phyloP scores from a whole-genome alignment of 2,329 filamentous ascomycete genomes.

The Clonostachys sp. region DNA sequence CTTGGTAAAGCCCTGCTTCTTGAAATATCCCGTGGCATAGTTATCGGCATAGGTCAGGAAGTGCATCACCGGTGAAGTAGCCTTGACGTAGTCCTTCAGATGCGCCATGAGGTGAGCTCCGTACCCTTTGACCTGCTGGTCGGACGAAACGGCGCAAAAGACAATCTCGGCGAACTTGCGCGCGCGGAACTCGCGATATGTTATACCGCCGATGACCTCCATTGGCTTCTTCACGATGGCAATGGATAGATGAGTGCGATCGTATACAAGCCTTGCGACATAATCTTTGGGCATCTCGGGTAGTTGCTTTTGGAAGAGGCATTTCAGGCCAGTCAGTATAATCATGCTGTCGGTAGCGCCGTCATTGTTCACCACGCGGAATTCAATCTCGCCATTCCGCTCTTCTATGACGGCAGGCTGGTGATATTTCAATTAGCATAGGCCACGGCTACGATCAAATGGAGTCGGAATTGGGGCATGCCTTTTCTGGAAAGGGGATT shows the following conservation, averaged over 20 bases:
- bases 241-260: constrained; percentile 84
- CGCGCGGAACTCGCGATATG: constrained; percentile 81
- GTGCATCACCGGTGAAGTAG: constrained; percentile 88
- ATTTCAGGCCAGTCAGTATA: constrained; percentile 88
- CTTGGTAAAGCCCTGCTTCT: constrained; percentile 94
- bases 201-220: constrained; percentile 85
- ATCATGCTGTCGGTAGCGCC: constrained; percentile 75
- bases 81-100: constrained; percentile 90
- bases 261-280: constrained; percentile 87
- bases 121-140: constrained; percentile 93
- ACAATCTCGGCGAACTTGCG: constrained; percentile 90
- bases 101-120: constrained; percentile 93
- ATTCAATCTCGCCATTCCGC: constrained; percentile 82
- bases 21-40: constrained; percentile 95
- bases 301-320: constrained; percentile 90
- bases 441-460: neutral
- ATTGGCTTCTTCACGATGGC: constrained; percentile 89
- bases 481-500: neutral
- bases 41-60: constrained; percentile 95
- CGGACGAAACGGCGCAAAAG: constrained; percentile 87
- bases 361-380: constrained; percentile 91
- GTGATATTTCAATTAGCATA: neutral
- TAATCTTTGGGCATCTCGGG: constrained; percentile 98
- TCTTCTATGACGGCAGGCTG: constrained; percentile 84
- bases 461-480: neutral